Conservation (phyloP, 2,329 filamentous ascomycete species). For the Talaromyces funiculosus region DNA sequence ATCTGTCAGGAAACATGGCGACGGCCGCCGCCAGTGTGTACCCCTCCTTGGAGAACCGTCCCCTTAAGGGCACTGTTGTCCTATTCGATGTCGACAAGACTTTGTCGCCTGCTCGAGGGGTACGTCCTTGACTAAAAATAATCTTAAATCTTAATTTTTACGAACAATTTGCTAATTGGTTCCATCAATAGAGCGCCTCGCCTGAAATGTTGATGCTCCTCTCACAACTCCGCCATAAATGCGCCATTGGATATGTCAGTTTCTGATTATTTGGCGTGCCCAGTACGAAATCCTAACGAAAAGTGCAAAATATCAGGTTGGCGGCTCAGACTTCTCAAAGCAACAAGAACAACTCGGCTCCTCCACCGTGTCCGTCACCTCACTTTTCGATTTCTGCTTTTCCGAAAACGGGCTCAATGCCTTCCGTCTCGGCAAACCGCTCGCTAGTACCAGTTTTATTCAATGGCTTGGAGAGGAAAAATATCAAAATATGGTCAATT, state of each 20-base stretch:
- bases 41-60: constrained; percentile 74
- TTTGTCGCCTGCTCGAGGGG: constrained; percentile 73
- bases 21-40: constrained; percentile 41
- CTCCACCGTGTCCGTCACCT: constrained; percentile 61
- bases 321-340: constrained; percentile 85
- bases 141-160: background rate
- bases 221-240: constrained; percentile 73
- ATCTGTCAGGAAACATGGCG: constrained; percentile 18
- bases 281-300: background rate
- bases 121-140: constrained; percentile 40
- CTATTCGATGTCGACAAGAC: constrained; percentile 97
- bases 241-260: constrained; percentile 72
- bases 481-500: constrained; percentile 58
- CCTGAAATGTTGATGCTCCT: constrained; percentile 82
- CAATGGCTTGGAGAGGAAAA: constrained; percentile 78
- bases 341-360: constrained; percentile 93
- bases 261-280: background rate
- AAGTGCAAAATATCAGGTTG: constrained; percentile 46
- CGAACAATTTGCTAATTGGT: constrained; percentile 1
- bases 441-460: constrained; percentile 83
- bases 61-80: constrained; percentile 85
- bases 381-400: constrained; percentile 97
- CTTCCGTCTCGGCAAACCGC: constrained; percentile 70
- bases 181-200: constrained; percentile 52
- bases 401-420: constrained; percentile 93